Conservation (phyloP, 345 rosid species). For the Pistacia integerrima region DNA sequence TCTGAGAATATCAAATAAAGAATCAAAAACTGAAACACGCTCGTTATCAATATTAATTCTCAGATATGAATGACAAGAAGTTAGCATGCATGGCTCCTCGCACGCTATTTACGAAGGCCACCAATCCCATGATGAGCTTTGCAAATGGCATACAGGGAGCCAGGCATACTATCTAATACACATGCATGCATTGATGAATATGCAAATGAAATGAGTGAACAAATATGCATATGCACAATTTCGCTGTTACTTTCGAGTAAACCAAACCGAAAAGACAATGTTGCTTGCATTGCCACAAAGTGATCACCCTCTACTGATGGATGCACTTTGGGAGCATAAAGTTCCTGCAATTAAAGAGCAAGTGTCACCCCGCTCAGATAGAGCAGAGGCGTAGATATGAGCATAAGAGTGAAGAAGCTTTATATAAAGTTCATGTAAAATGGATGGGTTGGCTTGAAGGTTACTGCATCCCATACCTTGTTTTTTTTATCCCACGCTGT, state of each 20-base stretch:
- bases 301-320: neutral
- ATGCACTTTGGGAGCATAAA: neutral
- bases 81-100: slow-evolving; percentile 55
- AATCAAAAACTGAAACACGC: neutral
- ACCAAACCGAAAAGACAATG: slow-evolving; percentile 15
- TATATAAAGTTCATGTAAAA: neutral
- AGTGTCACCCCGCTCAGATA: neutral
- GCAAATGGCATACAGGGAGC: slow-evolving; percentile 67
- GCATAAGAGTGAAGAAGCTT: neutral
- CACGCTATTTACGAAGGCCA: slow-evolving; percentile 52
- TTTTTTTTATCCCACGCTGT: neutral
- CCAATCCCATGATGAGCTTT: slow-evolving; percentile 33
- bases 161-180: slow-evolving; percentile 42
- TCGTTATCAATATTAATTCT: neutral
- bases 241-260: too few species aligned
- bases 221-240: neutral
- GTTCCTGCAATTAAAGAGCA: slow-evolving; percentile 15
- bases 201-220: slow-evolving; percentile 1
- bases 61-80: neutral
- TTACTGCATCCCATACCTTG: slow-evolving; percentile 9
- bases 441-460: slow-evolving; percentile 14
- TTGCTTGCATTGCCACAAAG: neutral
- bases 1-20: neutral
- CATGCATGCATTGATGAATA: neutral
- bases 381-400: slow-evolving; percentile 12